Conservation (phyloP, 176 grass and related monocot species). For the Aegilops umbellulata region DNA sequence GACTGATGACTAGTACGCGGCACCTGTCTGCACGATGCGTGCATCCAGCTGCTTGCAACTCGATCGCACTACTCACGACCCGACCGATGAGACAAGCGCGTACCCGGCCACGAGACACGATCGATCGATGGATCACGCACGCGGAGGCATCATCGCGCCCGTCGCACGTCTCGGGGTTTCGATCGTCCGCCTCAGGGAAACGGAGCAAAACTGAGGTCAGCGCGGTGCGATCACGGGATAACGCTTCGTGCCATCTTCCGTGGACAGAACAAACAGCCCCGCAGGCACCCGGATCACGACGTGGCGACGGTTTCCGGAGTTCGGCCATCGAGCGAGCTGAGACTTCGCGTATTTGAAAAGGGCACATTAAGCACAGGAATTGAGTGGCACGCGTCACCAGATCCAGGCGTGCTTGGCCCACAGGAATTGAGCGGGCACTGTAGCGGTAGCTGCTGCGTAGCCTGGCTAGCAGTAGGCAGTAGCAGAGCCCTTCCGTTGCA, state of each 20-base stretch:
- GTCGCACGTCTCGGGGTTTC: neutral
- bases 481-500: neutral
- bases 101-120: neutral
- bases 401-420: neutral
- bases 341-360: neutral
- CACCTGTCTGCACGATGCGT: neutral
- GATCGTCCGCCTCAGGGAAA: too few species aligned
- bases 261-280: too few species aligned
- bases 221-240: too few species aligned
- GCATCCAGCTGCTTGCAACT: neutral
- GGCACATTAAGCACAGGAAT: too few species aligned
- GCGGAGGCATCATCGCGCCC: neutral
- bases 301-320: too few species aligned
- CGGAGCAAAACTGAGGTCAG: too few species aligned
- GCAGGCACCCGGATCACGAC: too few species aligned
- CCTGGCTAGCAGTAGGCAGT: neutral
- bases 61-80: conserved; percentile 24
- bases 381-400: neutral
- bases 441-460: neutral
- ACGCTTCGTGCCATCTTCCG: too few species aligned
- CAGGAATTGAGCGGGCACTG: neutral
- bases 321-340: too few species aligned
- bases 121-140: neutral
- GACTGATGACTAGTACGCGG: neutral
- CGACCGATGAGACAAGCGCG: too few species aligned